Conservation (phyloP, 768 basidiomycete genomes). For the Lepiota venenata region DNA sequence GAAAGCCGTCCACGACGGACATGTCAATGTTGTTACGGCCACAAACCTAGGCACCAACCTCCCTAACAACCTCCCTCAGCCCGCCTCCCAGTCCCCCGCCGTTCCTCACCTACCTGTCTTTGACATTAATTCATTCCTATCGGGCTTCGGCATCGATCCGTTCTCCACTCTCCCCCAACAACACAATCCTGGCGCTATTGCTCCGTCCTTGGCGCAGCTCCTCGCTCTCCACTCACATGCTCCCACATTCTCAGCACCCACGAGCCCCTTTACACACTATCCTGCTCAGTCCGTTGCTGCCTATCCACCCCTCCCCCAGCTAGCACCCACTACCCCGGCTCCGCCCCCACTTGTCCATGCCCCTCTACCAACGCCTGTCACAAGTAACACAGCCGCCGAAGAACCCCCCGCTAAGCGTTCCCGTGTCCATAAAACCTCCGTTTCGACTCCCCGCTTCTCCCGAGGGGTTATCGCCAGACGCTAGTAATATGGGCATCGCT, state of each 20-base stretch:
- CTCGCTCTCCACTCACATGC: conserved; percentile 50
- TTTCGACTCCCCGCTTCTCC: conserved; percentile 30
- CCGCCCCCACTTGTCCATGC: conserved; percentile 13
- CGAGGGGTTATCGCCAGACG: conserved; percentile 22
- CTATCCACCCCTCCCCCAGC: conserved; percentile 20
- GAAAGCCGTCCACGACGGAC: conserved; percentile 48
- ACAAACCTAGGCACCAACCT: conserved; percentile 35
- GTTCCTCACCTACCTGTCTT: conserved; percentile 32
- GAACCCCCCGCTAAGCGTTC: conserved; percentile 48
- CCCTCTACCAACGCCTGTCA: conserved; percentile 12
- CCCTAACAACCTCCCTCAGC: conserved; percentile 19
- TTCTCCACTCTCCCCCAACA: conserved; percentile 27
- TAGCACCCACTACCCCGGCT: conserved; percentile 10
- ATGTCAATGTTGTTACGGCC: conserved; percentile 56
- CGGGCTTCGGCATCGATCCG: conserved; percentile 41
- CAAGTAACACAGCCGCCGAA: conserved; percentile 22
- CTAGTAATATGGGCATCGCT: conserved; percentile 29
- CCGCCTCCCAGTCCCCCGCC: conserved; percentile 26
- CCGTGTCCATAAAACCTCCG: conserved; percentile 51
- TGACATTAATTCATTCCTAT: conserved; percentile 36
- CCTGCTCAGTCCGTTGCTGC: conserved; percentile 20
- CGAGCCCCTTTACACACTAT: conserved; percentile 14
- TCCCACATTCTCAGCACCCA: conserved; percentile 20
- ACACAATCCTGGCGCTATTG: conserved; percentile 26
- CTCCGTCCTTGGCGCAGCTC: conserved; percentile 68